phyloP scores from a whole-genome alignment of 2,329 filamentous ascomycete genomes.

The Moelleriella libera region DNA sequence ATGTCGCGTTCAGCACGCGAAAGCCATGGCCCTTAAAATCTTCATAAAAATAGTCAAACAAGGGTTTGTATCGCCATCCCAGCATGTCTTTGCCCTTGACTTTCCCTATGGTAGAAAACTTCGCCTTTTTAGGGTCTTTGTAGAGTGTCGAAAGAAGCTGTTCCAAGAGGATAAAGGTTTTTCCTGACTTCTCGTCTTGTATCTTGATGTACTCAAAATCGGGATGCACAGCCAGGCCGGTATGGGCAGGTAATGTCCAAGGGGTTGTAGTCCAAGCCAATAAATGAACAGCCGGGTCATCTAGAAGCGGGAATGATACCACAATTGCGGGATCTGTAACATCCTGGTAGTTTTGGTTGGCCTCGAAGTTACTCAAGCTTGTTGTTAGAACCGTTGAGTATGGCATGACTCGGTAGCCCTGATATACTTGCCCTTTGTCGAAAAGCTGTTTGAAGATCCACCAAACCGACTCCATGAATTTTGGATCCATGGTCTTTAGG shows the following conservation, averaged over 20 bases:
- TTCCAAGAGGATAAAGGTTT: constrained; percentile 76
- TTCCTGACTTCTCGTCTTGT: constrained; percentile 65
- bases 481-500: constrained; percentile 72
- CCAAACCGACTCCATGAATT: constrained; percentile 93
- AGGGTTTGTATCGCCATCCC: constrained; percentile 69
- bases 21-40: constrained; percentile 79
- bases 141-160: constrained; percentile 64
- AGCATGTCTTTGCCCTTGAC: constrained; percentile 55
- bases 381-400: constrained; percentile 87
- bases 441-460: constrained; percentile 93
- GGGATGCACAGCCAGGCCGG: constrained; percentile 63
- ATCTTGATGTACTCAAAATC: constrained; percentile 84
- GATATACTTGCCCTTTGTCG: constrained; percentile 80
- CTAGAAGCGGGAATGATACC: constrained; percentile 70
- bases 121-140: constrained; percentile 65
- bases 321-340: constrained; percentile 84
- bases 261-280: constrained; percentile 86
- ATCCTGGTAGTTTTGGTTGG: constrained; percentile 89
- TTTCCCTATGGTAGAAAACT: constrained; percentile 54
- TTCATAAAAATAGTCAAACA: constrained; percentile 82
- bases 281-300: constrained; percentile 60
- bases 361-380: constrained; percentile 83
- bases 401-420: constrained; percentile 85
- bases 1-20: constrained; percentile 66
- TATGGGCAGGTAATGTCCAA: constrained; percentile 71